Conservation (phyloP, 371 early-diverging fungal species). For the Mucor sp. region DNA sequence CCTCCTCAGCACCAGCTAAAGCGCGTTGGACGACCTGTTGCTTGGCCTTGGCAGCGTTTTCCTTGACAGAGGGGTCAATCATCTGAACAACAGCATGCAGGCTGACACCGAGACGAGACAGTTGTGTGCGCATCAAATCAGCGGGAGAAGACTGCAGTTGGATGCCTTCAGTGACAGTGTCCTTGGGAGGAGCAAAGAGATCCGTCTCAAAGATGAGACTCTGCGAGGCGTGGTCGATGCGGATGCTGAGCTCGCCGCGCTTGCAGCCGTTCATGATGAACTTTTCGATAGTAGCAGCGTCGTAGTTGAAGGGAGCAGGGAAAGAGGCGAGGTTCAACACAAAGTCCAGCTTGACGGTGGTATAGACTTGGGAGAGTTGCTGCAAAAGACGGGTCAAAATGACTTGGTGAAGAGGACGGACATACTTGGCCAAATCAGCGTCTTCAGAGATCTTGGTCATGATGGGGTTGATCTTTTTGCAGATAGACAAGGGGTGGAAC, state of each 20-base stretch:
- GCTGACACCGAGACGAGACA: slow-evolving; percentile 75
- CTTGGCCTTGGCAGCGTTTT: slow-evolving; percentile 64
- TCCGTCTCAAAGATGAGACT: slow-evolving; percentile 91
- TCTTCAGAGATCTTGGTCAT: slow-evolving; percentile 74
- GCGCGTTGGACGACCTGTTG: slow-evolving; percentile 68
- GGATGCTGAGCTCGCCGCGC: slow-evolving; percentile 93
- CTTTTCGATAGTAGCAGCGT: slow-evolving; percentile 89
- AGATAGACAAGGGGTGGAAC: slow-evolving; percentile 97
- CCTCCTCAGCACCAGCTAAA: slow-evolving; percentile 73
- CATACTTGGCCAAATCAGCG: slow-evolving; percentile 83
- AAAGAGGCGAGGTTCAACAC: slow-evolving; percentile 88
- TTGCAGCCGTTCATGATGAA: slow-evolving; percentile 97
- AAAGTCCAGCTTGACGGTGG: slow-evolving; percentile 92
- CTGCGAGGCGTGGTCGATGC: slow-evolving; percentile 91
- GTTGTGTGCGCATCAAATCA: slow-evolving; percentile 85
- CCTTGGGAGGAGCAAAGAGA: slow-evolving; percentile 73
- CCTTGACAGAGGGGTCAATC: slow-evolving; percentile 79
- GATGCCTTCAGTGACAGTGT: slow-evolving; percentile 77
- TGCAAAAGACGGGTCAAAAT: slow-evolving; percentile 94
- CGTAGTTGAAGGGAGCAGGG: slow-evolving; percentile 84
- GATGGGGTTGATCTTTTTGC: slow-evolving; percentile 91
- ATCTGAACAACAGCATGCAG: slow-evolving; percentile 83
- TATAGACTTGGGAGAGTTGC: slow-evolving; percentile 96
- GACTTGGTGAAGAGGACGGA: slow-evolving; percentile 92
- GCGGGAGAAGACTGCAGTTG: slow-evolving; percentile 88